Base-by-base conservation (phyloP, 2,329 filamentous ascomycete genomes). In the Stagonosporopsis chrysanthemi region DNA sequence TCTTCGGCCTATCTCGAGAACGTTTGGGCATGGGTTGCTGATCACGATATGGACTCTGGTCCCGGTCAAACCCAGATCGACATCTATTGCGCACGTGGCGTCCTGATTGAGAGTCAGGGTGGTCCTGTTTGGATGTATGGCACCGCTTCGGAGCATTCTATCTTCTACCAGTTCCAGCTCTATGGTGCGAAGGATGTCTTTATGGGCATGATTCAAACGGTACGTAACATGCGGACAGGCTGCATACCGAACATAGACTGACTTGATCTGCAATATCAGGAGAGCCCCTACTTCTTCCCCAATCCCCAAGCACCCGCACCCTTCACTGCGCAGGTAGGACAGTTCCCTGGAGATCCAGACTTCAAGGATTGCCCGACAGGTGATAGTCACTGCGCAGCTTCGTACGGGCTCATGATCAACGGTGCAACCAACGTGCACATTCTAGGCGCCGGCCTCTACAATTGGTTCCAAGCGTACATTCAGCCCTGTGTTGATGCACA, bases 151-250 rank as follows among this genome's bases (percentile, higher is more conserved):
- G 84, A 87, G 72, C 84, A 87, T 71, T 78, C 77, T 66, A 77
- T 81, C 63, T 72, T 86, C 7, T 87, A 86, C 78, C 94, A 97
- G 81, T 96, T 95, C 81, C 89, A 96, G 76, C 79, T 97, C 67
- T 79, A 83, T 72, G 87, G 87, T 59, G 90, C 92, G 6, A 82
- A 86, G 68, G 89, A 92, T 72, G 83, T 96, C 60, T 96, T 89
- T 79, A 88, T 94, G 82, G 87, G 84, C 5, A 78, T 90, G 41
- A 90, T 96, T 67, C 92, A 97, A 80, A 90, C 90, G 5, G 92
- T 19, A 19, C 19, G 19, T 19, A 19, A 19, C 19, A 19, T 19
- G 19, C 3, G 19, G 19, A 3, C 19, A 19, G 19, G 19, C 19
- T 19, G 19, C 2, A 19, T 19, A 19, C 19, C 2, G 2, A 19